Evolutionary conservation across 1,284 basidiomycete species (phyloP), one percentile per base, ranked within the genome.

Genomic region (Cutaneotrichosporon arboriforme): DNA sequence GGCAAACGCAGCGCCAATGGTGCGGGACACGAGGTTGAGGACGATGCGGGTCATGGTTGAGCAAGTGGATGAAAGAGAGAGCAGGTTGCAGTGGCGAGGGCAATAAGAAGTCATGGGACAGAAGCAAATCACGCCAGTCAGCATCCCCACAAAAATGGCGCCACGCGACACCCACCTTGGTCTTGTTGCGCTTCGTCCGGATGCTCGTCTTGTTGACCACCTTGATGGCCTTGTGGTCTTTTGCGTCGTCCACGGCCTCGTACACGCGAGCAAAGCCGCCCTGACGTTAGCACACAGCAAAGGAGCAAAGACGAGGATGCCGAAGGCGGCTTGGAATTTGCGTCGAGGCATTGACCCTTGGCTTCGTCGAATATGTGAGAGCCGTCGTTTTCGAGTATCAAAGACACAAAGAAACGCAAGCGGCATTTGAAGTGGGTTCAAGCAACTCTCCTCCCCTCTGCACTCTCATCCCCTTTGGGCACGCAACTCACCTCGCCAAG

Each of bases 201-300:
- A 93, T 81, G 22, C 86, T 87, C 15, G 79, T 78, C 76, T 90
- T 90, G 26, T 85, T 86, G 56, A 96, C 84, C 44, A 92, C 89
- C 76, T 90, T 91, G 73, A 88, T 86, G n/a, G 92, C 90, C 45
- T 84, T 77, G 37, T 87, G 79, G 17, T 75, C 72, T 14, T 83
- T 83, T 38, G 77, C 77, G 8, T 75, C 65, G 66, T 93, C 87
- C 69, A 85, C 82, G 20, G 92, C 87, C 77, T 90, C 88, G 62
- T 90, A 93, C 5, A 93, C 90, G 46, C 90, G 81, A 5, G 90
- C 90, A 69, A 93, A 93, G 1, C 90, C 90, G 62, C 90, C 90
- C 88, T 91, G 58, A 7, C 17, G 50, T 52, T 22, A 49, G 50
- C 26, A 31, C 26, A 10, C n/a, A n/a, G n/a, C n/a, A n/a, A n/a